Conservation (phyloP, 2,329 filamentous ascomycete species). For the Colletotrichum sp. region DNA sequence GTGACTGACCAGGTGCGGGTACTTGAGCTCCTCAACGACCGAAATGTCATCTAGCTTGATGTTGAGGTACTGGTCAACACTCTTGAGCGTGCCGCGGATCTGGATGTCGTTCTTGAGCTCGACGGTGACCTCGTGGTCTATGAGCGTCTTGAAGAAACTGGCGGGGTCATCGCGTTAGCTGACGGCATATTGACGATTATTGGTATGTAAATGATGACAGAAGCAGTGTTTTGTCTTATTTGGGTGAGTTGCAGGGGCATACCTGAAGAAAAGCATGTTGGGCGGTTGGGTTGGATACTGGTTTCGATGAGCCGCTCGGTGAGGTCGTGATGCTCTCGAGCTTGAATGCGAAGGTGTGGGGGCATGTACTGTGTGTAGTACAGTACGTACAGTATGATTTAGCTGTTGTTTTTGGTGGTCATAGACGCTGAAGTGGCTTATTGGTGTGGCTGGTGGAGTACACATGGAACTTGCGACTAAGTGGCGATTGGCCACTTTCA, state of each 20-base stretch:
- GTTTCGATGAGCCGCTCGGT: constrained; percentile 9
- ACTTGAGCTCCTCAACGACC: constrained; percentile 91
- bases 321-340: constrained; percentile 5
- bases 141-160: constrained; percentile 98
- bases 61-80: constrained; percentile 98
- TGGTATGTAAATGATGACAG: background rate
- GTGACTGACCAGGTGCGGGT: constrained; percentile 80
- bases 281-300: constrained; percentile 5
- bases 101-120: constrained; percentile 99
- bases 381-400: background rate
- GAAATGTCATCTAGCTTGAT: constrained; percentile 97
- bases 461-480: background rate
- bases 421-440: background rate
- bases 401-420: background rate
- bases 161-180: background rate
- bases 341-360: constrained; percentile 1
- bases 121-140: constrained; percentile 95
- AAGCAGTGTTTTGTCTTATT: background rate
- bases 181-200: background rate
- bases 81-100: constrained; percentile 93
- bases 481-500: constrained; percentile 1
- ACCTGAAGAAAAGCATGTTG: constrained; percentile 54
- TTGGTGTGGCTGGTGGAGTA: background rate
- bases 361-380: background rate
- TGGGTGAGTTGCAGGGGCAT: constrained; percentile 6